Percentiles rank a stretch among this genome's conserved stretches.
phyloP scores from a whole-genome alignment of 2,329 filamentous ascomycete species.

The Macroventuria anomochaeta region DNA sequence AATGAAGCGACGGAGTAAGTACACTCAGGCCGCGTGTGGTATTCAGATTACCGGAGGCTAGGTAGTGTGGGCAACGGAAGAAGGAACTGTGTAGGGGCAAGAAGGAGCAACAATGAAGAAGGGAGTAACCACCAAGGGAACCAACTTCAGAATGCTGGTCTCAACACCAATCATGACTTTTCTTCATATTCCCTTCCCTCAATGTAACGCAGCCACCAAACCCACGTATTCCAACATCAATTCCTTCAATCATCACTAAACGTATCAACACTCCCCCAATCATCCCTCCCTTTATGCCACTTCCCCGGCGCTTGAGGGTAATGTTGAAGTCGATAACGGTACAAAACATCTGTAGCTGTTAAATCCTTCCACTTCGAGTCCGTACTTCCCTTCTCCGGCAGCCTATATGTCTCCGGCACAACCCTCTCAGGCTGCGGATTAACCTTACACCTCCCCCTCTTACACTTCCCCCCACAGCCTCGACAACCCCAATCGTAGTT shows the following conservation, averaged over 20 bases:
- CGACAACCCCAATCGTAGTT: background rate
- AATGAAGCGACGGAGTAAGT: no score
- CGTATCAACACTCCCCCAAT: background rate
- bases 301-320: background rate
- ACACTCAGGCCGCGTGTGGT: no score
- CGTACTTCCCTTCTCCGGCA: background rate
- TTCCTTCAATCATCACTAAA: background rate
- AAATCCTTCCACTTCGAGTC: background rate
- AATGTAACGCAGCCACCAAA: no score
- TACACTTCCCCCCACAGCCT: background rate
- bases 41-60: no score
- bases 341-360: background rate
- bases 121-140: no score
- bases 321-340: background rate
- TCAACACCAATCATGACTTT: no score
- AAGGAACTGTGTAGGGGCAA: no score
- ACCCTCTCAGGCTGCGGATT: background rate
- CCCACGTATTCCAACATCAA: background rate
- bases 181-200: no score
- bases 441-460: background rate
- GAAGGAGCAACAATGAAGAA: no score
- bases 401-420: background rate
- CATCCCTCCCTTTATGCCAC: background rate
- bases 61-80: no score
- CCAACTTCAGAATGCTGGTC: no score